Conservation (phyloP, 192 early-diverging fungal genomes). For the Coemansia nantahalensis region DNA sequence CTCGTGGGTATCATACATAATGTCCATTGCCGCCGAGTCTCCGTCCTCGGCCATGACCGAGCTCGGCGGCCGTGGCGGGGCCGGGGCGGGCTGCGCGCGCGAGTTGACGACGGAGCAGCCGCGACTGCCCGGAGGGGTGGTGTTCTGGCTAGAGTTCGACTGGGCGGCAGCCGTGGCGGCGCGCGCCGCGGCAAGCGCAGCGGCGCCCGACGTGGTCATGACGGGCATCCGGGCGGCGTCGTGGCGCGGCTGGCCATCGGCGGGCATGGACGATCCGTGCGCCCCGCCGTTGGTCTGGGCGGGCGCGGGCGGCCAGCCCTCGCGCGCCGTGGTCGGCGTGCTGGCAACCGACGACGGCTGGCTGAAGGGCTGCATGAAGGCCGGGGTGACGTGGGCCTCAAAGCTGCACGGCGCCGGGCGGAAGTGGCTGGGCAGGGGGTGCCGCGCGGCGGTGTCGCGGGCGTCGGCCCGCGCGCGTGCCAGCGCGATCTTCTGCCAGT, state of each 20-base stretch:
- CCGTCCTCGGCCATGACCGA: background rate
- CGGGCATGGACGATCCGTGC: background rate
- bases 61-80: background rate
- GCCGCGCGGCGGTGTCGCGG: background rate
- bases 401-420: conserved; percentile 12
- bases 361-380: conserved; percentile 51
- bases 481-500: conserved; percentile 52
- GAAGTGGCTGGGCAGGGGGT: background rate
- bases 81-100: conserved; percentile 3
- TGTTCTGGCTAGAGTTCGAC: conserved; percentile 26
- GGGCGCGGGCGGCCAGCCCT: conserved; percentile 5
- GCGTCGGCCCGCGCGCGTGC: conserved; percentile 35
- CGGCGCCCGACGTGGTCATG: conserved; percentile 49
- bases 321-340: conserved; percentile 29
- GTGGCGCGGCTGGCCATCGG: background rate
- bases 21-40: conserved; percentile 21
- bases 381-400: conserved; percentile 38
- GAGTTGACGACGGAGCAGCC: conserved; percentile 27
- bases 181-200: conserved; percentile 49
- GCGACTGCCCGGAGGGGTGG: conserved; percentile 50
- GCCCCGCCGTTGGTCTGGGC: background rate
- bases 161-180: conserved; percentile 29
- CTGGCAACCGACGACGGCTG: conserved; percentile 26
- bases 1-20: conserved; percentile 5
- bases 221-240: conserved; percentile 26